Conservation (phyloP, 2,329 filamentous ascomycete species). For the Dactylellina drechsleri region DNA sequence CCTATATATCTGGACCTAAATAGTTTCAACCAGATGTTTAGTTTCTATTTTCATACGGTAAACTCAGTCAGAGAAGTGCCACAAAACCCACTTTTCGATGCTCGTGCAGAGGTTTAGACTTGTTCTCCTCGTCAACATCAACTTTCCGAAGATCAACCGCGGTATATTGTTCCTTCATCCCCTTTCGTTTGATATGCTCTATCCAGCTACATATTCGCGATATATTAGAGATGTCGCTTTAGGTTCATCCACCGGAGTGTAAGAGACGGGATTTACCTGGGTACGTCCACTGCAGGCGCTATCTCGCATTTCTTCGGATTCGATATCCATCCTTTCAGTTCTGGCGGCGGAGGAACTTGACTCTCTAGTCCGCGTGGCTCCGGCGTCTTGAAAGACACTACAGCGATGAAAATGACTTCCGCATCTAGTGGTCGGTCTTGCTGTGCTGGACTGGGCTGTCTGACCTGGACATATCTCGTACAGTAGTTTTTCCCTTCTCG, state of each 20-base stretch:
- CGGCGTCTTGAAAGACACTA: slow-evolving; percentile 49
- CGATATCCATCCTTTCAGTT: slow-evolving; percentile 41
- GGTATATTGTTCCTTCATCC: slow-evolving; percentile 22
- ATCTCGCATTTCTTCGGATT: slow-evolving; percentile 31
- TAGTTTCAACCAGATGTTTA: neutral
- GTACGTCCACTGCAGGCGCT: slow-evolving; percentile 47
- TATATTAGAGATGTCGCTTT: neutral
- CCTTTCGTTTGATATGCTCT: slow-evolving; percentile 29
- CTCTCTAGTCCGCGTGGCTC: slow-evolving; percentile 44
- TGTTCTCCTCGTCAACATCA: slow-evolving; percentile 44
- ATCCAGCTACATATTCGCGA: slow-evolving; percentile 30
- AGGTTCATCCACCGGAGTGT: neutral
- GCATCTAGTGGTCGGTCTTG: slow-evolving; percentile 40
- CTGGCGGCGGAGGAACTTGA: slow-evolving; percentile 43
- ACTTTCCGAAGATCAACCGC: slow-evolving; percentile 49
- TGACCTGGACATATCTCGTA: slow-evolving; percentile 66
- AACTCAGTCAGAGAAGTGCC: neutral
- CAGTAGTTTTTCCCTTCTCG: slow-evolving; percentile 65
- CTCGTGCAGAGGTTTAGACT: slow-evolving; percentile 39
- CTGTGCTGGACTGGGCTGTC: slow-evolving; percentile 63
- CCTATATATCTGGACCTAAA: slow-evolving; percentile 51
- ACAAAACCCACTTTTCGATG: slow-evolving; percentile 31
- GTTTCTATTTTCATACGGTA: neutral
- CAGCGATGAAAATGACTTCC: slow-evolving; percentile 43
- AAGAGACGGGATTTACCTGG: slow-evolving; percentile 25